Evolutionary conservation across 306 rosid genomes (phyloP).

Genomic region (Biancaea sappan): DNA sequence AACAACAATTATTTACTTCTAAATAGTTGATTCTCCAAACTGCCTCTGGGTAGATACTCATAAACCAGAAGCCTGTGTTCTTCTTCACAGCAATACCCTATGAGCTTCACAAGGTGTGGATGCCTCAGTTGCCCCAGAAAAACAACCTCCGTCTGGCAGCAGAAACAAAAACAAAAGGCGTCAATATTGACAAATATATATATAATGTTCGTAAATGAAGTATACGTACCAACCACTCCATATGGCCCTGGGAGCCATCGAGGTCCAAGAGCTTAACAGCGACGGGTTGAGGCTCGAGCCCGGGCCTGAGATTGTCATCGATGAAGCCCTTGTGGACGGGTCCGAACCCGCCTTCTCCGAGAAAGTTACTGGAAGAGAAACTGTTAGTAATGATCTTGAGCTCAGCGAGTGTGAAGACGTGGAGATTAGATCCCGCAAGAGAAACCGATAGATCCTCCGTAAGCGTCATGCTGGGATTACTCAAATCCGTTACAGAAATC

Average conservation of each 20-base stretch:
- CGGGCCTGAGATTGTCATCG: conserved; percentile 74
- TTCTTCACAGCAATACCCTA: conserved; percentile 90
- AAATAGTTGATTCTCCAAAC: conserved; percentile 88
- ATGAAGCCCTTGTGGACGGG: conserved; percentile 92
- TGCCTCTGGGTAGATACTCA: conserved; percentile 94
- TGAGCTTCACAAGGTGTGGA: conserved; percentile 86
- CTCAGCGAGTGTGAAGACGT: conserved; percentile 66
- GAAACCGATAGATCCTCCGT: conserved; percentile 79
- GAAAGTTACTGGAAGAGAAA: conserved; percentile 70
- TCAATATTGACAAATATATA: conserved; percentile 25
- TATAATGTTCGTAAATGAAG: neutral
- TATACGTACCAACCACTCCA: conserved; percentile 86
- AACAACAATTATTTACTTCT: no score
- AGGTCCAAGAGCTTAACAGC: conserved; percentile 87
- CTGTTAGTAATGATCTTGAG: conserved; percentile 74
- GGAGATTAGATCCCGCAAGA: conserved; percentile 71
- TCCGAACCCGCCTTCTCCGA: conserved; percentile 95
- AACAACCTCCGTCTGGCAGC: conserved; percentile 78
- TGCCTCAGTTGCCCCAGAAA: conserved; percentile 85
- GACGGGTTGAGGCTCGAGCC: conserved; percentile 81
- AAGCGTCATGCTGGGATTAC: conserved; percentile 54
- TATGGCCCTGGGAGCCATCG: conserved; percentile 89
- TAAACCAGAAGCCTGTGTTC: conserved; percentile 79
- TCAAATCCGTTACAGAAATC: conserved; percentile 62
- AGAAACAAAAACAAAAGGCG: conserved; percentile 16